Conservation (phyloP, 1,284 basidiomycete species). For the Agaricales sp. region DNA sequence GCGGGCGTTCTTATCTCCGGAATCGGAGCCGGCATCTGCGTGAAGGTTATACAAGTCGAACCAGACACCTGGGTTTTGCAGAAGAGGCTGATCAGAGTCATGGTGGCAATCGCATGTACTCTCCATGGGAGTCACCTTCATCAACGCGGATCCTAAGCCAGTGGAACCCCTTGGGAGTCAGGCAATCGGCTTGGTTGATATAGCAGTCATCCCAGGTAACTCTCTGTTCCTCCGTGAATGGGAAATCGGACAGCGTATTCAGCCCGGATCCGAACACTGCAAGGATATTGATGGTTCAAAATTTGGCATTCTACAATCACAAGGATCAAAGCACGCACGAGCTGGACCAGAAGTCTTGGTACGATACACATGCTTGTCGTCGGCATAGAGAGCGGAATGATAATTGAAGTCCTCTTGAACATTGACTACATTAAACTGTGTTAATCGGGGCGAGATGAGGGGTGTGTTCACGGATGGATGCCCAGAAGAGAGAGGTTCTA, state of each 20-base stretch:
- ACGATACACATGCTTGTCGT: conserved; percentile 24
- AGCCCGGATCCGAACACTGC: conserved; percentile 25
- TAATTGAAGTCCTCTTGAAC: conserved; percentile 32
- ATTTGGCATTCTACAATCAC: conserved; percentile 2
- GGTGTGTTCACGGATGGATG: conserved; percentile 21
- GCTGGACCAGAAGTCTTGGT: conserved; percentile 18
- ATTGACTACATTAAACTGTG: conserved; percentile 24
- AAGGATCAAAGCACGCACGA: conserved; percentile 9
- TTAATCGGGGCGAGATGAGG: conserved; percentile 20
- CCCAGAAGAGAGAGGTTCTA: conserved; percentile 21
- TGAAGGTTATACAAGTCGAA: conserved; percentile 28
- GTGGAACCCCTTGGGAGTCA: conserved; percentile 29
- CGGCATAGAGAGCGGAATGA: conserved; percentile 24
- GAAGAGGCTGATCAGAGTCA: not conserved
- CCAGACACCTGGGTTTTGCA: conserved; percentile 19
- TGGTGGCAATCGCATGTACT: not conserved
- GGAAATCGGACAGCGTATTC: conserved; percentile 26
- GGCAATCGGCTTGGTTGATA: conserved; percentile 23
- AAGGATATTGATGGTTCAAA: conserved; percentile 7
- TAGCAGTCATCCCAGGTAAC: conserved; percentile 23
- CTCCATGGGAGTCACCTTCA: not conserved
- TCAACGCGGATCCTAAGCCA: conserved; percentile 21
- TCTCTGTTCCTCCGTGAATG: conserved; percentile 22
- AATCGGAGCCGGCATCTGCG: conserved; percentile 24
- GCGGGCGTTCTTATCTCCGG: conserved; percentile 21